Evolutionary conservation across 352 stramenopile genomes (phyloP), one percentile per base, ranked within the genome.

Genomic region (Blastocystis sp.): DNA sequence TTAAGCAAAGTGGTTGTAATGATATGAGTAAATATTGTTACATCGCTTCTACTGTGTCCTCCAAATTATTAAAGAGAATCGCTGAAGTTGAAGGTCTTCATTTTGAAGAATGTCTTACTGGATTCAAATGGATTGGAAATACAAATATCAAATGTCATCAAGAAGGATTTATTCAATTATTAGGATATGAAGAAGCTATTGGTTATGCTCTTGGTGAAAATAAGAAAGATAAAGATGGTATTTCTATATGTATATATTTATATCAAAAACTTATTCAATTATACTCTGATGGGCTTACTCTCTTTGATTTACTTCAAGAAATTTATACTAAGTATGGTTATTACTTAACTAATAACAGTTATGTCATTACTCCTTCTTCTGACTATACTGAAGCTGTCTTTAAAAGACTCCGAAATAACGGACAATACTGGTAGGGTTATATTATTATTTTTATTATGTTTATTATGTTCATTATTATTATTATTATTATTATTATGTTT

Each of bases 71-170:
- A 18, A 69, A 76, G 28, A 78, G 79, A 10, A 86, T 96, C 2
- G 88, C 81, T 1, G 48, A 81, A 18, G 64, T 66, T 5, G 84
- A 96, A 68, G 86, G 86, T 0, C 82, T 95, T 46, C 75, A 81
- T 42, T 95, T 94, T 70, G 83, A 91, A 64, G 88, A 96, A 67
- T 95, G 86, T 24, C 77, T 96, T 40, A 95, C 90, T 23, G 90
- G 90, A 28, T 96, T 96, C 73, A 96, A 96, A 75, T 96, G 88
- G 87, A 95, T 96, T 73, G 88, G 82, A 33, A 89, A 91, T 73
- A 77, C 80, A 65, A 81, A 78, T 10, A 59, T 56, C 18, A 77
- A 86, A 30, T 64, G 86, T 37, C 72, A 80, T 41, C 66, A 75
- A 9, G 68, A 81, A 52, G 86, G 83, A 40, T 91, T 93, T 65